Percentiles rank a stretch among this genome's conserved stretches.
Evolutionary conservation across 345 rosid genomes (phyloP).

Genomic region (Ceriops zippeliana): DNA sequence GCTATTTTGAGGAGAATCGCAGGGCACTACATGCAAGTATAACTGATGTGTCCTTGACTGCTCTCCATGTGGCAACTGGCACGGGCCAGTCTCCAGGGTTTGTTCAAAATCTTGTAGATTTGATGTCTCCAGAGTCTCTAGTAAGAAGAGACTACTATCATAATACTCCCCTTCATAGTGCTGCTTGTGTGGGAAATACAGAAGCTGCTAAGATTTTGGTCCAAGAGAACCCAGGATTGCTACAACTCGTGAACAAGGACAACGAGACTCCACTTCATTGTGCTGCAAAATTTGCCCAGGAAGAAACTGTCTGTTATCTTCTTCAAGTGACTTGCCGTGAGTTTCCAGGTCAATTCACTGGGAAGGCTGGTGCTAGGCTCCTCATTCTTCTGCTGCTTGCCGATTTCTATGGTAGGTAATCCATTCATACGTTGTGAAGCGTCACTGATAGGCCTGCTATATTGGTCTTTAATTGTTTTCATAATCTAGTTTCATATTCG

Average conservation of each 20-base stretch:
- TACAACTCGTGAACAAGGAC: neutral
- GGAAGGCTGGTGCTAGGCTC: neutral
- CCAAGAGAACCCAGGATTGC: neutral
- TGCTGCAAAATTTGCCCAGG: neutral
- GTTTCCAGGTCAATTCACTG: constrained; percentile 9
- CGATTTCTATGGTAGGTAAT: neutral
- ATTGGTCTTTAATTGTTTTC: no score
- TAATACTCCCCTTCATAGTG: constrained; percentile 9
- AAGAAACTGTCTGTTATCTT: neutral
- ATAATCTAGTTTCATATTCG: no score
- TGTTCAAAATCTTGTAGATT: neutral
- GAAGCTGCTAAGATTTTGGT: constrained; percentile 3
- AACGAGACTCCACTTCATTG: neutral
- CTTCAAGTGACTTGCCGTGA: neutral
- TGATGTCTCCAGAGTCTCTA: neutral
- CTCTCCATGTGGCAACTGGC: constrained; percentile 8
- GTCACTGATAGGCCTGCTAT: neutral
- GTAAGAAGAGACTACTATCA: accelerated
- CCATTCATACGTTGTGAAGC: neutral
- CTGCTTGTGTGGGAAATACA: constrained; percentile 1
- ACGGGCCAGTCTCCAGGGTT: constrained; percentile 1
- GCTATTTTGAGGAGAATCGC: neutral
- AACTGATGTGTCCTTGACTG: neutral
- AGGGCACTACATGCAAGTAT: neutral
- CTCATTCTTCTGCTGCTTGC: neutral